phyloP scores from a whole-genome alignment of 2,329 filamentous ascomycete genomes.

The Aspergillus glaucus region DNA sequence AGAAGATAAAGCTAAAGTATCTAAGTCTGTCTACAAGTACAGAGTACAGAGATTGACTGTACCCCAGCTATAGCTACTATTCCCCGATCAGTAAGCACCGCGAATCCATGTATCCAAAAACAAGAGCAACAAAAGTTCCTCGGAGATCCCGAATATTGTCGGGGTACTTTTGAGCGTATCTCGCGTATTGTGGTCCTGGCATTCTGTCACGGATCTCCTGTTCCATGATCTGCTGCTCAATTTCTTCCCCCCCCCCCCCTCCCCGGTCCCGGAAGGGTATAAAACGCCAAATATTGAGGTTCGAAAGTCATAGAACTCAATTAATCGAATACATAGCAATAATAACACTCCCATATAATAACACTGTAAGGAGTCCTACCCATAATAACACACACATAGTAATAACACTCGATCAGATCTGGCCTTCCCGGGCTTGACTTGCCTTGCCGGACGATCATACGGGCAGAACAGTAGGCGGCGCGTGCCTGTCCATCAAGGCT shows the following conservation, averaged over 20 bases:
- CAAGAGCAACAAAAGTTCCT: not conserved
- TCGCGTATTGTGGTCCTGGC: not conserved
- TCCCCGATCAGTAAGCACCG: not conserved
- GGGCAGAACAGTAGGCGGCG: not conserved
- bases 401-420: not conserved
- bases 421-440: not conserved
- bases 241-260: no score
- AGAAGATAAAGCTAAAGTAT: no score
- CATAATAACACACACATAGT: no score
- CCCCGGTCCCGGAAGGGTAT: no score
- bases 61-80: not conserved
- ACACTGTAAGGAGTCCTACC: no score
- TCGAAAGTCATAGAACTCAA: no score
- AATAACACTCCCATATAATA: no score
- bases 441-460: not conserved
- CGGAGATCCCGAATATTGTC: not conserved
- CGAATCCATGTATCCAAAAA: not conserved
- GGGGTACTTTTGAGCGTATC: not conserved
- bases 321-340: no score
- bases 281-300: no score
- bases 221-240: not conserved
- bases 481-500: not conserved
- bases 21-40: no score
- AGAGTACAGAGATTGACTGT: not conserved
- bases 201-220: not conserved